Conservation (phyloP, 306 rosid genomes). For the Erythrophleum fordii region DNA sequence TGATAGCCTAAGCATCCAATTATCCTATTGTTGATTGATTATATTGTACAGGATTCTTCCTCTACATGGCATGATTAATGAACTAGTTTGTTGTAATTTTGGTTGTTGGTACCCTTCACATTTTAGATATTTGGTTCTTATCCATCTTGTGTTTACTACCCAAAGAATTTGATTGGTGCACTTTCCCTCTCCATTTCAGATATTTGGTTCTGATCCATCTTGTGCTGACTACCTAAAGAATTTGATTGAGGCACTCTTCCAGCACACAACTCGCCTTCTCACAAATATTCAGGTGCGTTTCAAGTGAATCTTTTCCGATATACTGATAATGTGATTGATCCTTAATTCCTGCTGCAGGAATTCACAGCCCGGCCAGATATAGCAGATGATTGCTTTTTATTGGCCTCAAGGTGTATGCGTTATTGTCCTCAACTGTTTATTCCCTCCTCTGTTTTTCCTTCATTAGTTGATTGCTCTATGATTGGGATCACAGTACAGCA, state of each 20-base stretch:
- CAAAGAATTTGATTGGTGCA: slow-evolving; percentile 66
- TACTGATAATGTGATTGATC: slow-evolving; percentile 32
- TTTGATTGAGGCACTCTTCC: slow-evolving; percentile 90
- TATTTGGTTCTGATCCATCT: slow-evolving; percentile 95
- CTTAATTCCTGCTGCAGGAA: slow-evolving; percentile 65
- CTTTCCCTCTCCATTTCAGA: slow-evolving; percentile 60
- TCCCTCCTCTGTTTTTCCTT: slow-evolving; percentile 87
- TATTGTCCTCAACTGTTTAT: slow-evolving; percentile 96
- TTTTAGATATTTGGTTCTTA: slow-evolving; percentile 95
- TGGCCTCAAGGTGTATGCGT: slow-evolving; percentile 99
- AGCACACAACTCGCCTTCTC: slow-evolving; percentile 81
- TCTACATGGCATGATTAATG: slow-evolving; percentile 18
- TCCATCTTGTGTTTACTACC: slow-evolving; percentile 87
- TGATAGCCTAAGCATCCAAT: slow-evolving; percentile 25
- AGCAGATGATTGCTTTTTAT: slow-evolving; percentile 97
- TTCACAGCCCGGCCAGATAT: slow-evolving; percentile 99
- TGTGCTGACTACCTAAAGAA: slow-evolving; percentile 91
- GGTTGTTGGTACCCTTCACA: slow-evolving; percentile 40
- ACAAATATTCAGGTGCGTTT: slow-evolving; percentile 81
- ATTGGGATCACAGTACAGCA: slow-evolving; percentile 96
- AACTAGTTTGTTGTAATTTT: slow-evolving; percentile 34
- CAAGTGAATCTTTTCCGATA: slow-evolving; percentile 32
- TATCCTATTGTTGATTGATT: slow-evolving; percentile 7
- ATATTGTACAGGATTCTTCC: not conserved
- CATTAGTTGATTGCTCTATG: slow-evolving; percentile 93